Conservation (phyloP, 805 yeast genomes). For the Clavispora vitiphila region DNA sequence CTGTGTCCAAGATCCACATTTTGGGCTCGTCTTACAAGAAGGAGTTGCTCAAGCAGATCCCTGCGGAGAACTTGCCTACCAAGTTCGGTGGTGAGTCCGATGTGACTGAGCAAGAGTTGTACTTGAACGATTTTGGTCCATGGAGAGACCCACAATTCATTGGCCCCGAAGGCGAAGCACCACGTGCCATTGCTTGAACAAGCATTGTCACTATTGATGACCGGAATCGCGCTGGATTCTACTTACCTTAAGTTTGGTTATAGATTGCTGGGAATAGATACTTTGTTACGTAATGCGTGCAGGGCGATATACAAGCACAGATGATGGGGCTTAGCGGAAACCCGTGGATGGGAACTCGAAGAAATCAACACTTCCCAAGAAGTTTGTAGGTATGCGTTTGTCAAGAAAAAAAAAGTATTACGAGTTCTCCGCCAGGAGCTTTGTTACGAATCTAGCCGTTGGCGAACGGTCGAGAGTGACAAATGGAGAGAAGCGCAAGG, state of each 20-base stretch:
- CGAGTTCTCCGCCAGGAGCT: too few relatives aligned
- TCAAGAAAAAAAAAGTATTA: too few relatives aligned
- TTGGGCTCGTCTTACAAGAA: constrained; percentile 72
- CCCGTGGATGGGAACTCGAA: too few relatives aligned
- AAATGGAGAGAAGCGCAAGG: too few relatives aligned
- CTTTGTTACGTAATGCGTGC: background rate
- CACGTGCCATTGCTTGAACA: constrained; percentile 29
- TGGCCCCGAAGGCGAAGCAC: constrained; percentile 96
- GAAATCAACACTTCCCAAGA: too few relatives aligned
- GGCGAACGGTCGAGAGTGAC: too few relatives aligned
- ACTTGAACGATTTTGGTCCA: constrained; percentile 89
- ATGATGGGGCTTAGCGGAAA: too few relatives aligned
- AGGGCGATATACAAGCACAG: too few relatives aligned
- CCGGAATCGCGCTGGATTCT: constrained; percentile 3
- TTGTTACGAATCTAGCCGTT: too few relatives aligned
- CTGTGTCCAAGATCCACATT: constrained; percentile 90
- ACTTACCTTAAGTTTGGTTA: background rate
- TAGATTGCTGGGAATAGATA: constrained; percentile 1
- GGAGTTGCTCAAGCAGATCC: constrained; percentile 87
- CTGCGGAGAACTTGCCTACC: constrained; percentile 83
- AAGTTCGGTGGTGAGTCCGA: constrained; percentile 84
- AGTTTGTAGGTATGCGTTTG: too few relatives aligned
- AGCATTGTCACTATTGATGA: constrained; percentile 5
- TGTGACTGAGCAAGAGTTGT: constrained; percentile 73
- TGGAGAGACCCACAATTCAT: constrained; percentile 89